Evolutionary conservation across 2,329 filamentous ascomycete species (phyloP).

Genomic region (Colletotrichum liriopes): DNA sequence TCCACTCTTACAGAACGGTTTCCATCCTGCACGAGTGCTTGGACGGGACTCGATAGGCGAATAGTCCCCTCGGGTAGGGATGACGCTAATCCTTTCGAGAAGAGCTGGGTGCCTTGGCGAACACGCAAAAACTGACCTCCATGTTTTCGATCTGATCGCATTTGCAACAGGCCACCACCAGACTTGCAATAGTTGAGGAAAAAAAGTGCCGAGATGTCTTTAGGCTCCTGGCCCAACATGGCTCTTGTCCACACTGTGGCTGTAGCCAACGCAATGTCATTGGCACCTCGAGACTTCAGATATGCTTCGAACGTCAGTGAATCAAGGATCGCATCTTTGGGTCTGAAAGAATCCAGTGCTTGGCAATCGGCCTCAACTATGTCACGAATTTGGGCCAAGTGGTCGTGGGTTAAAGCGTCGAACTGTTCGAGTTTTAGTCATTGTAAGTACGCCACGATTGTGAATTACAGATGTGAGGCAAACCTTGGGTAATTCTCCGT

Average conservation of each 20-base stretch:
- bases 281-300: slow-evolving; percentile 46
- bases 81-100: slow-evolving; percentile 55
- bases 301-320: slow-evolving; percentile 50
- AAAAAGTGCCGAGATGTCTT: slow-evolving; percentile 65
- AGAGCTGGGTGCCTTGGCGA: slow-evolving; percentile 61
- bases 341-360: slow-evolving; percentile 45
- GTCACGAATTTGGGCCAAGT: slow-evolving; percentile 45
- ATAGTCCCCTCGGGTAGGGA: slow-evolving; percentile 50
- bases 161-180: slow-evolving; percentile 65
- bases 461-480: neutral
- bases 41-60: slow-evolving; percentile 51
- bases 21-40: slow-evolving; percentile 48
- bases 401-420: slow-evolving; percentile 4
- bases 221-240: slow-evolving; percentile 66
- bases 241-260: slow-evolving; percentile 63
- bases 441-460: neutral
- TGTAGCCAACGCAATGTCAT: slow-evolving; percentile 51
- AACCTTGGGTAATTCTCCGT: slow-evolving; percentile 44
- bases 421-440: slow-evolving; percentile 20
- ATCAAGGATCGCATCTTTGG: slow-evolving; percentile 46
- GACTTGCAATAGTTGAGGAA: slow-evolving; percentile 71
- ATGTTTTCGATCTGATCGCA: slow-evolving; percentile 66
- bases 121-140: slow-evolving; percentile 69
- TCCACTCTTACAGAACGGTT: slow-evolving; percentile 20
- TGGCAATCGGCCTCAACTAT: slow-evolving; percentile 50